Evolutionary conservation across 306 rosid genomes (phyloP), one percentile per base, ranked within the genome.

Genomic region (Quercus berberidifolia): DNA sequence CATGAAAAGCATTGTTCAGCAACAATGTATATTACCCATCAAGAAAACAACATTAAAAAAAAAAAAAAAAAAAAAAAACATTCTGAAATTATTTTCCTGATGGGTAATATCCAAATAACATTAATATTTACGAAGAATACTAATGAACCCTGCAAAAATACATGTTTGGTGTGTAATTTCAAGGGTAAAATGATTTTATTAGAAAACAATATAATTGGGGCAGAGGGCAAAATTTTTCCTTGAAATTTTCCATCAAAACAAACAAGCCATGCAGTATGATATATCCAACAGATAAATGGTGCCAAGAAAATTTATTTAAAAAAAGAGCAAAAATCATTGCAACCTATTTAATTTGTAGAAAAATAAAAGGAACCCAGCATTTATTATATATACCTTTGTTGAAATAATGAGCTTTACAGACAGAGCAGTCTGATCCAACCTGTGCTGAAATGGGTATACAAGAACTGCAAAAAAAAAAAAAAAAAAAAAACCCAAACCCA

Each of bases 371-470:
- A 33, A 31, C 57, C 38, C 41, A 49, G 1, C 3, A 41, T 74
- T 6, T 51, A 49, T 4, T 7, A 55, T 11, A 83, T 30, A 0
- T 74, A 76, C 86, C 99, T 94, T 88, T 41, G 75, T 62, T 78
- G 80, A 70, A 70, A 79, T 75, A 87, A 31, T 81, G 81, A 23
- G 79, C 49, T 26, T 89, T 91, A 21, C 99, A 96, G 5, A 91
- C 83, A 64, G 88, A 89, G 76, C 99, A 96, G 51, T 80, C 91
- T 17, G 84, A 77, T 31, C 76, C 82, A 54, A 71, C 28, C 25
- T 81, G 73, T 10, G 89, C 12, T 49, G 79, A 75, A 59, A 78
- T 82, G 19, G 80, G 69, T 64, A 93, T 69, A 69, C 98, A 96
- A 1, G 78, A 49, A 55, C 99, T 96, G 87, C 69, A 72, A 76